Evolutionary conservation across 1,139 yeast genomes (phyloP).

Genomic region (Diutina mesorugosa): DNA sequence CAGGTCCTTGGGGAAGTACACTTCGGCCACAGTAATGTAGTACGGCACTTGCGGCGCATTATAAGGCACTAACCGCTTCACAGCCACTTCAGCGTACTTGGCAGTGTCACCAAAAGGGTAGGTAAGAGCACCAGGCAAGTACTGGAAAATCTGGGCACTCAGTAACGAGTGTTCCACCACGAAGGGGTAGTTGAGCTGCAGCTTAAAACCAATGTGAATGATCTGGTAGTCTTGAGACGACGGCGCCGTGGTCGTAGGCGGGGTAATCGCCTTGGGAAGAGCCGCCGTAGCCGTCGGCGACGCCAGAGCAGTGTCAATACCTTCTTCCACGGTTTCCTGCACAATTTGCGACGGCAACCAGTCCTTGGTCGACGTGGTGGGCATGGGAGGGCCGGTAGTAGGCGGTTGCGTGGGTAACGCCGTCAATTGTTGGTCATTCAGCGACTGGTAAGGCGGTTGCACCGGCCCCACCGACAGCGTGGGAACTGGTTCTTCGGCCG

Average conservation of each 20-base stretch:
- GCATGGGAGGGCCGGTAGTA: not conserved
- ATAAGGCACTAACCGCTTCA: constrained; percentile 53
- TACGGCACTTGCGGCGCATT: constrained; percentile 37
- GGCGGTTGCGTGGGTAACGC: not conserved
- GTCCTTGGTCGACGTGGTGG: constrained; percentile 11
- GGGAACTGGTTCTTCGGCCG: not conserved
- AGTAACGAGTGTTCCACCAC: constrained; percentile 54
- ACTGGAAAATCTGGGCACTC: constrained; percentile 67
- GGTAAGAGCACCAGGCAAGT: constrained; percentile 43
- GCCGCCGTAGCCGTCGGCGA: constrained; percentile 16
- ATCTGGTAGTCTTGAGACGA: constrained; percentile 33
- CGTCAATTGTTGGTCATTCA: not conserved
- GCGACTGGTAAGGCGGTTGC: not conserved
- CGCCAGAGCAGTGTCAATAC: constrained; percentile 18
- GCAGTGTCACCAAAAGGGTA: constrained; percentile 32
- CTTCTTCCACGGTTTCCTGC: constrained; percentile 19
- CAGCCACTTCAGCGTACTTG: constrained; percentile 28
- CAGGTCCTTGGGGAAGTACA: constrained; percentile 48
- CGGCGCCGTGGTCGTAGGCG: constrained; percentile 31
- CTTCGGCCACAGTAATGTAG: constrained; percentile 66
- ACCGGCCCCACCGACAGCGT: not conserved
- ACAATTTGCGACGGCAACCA: constrained; percentile 42
- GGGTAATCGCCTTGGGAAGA: constrained; percentile 59
- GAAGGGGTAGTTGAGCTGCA: constrained; percentile 58
- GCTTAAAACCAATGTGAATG: constrained; percentile 60